Conservation (phyloP, 208 protist species). For the Trypanosoma grayi region DNA sequence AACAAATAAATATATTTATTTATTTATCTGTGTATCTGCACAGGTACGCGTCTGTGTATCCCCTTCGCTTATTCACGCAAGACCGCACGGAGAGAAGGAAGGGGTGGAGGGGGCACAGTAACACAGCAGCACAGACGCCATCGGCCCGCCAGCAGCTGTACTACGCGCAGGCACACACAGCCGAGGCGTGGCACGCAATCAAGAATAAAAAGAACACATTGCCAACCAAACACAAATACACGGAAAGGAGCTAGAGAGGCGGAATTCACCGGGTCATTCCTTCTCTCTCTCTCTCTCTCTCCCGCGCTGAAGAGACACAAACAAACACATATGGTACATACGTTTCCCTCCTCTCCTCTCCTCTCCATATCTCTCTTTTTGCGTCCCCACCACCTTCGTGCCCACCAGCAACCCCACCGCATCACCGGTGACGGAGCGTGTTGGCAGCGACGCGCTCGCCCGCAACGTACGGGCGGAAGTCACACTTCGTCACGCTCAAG, state of each 20-base stretch:
- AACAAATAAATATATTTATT: slow-evolving; percentile 13
- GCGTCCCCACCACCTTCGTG: no score
- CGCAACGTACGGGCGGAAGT: slow-evolving; percentile 31
- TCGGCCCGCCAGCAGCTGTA: no score
- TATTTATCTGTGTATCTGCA: neutral
- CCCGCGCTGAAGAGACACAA: no score
- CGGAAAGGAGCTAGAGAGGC: neutral
- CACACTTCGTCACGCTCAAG: slow-evolving; percentile 50
- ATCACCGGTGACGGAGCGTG: slow-evolving; percentile 18
- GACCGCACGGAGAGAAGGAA: no score
- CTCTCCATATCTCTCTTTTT: neutral
- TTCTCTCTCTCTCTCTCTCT: neutral
- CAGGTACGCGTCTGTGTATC: neutral
- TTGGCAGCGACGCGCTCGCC: slow-evolving; percentile 12
- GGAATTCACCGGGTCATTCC: neutral
- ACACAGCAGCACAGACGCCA: no score
- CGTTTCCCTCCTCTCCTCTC: neutral
- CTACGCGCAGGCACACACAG: no score
- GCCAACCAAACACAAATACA: neutral
- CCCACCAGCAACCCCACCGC: neutral
- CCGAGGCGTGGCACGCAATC: no score
- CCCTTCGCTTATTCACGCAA: neutral
- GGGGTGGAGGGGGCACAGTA: no score
- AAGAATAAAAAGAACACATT: no score
- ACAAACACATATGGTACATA: no score